Percentiles rank a stretch among this genome's conserved stretches.
Evolutionary conservation across 345 rosid species (phyloP).

Genomic region (Leavenworthia alabamica): DNA sequence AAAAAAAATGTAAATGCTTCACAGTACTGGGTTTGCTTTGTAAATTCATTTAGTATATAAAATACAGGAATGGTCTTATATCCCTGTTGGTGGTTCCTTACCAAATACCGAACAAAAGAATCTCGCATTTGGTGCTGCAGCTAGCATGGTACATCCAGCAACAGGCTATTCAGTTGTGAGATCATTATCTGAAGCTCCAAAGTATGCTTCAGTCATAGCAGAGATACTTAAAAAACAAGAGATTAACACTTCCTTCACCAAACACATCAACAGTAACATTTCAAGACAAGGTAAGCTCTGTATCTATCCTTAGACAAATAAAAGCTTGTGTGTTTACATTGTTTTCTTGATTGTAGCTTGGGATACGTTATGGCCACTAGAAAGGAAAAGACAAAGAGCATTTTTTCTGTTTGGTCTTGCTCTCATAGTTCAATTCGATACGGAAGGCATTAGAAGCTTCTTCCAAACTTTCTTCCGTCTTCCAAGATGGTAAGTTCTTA

Average conservation of each 20-base stretch:
- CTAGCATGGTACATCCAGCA: conserved; percentile 97
- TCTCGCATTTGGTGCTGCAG: conserved; percentile 97
- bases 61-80: conserved; percentile 93
- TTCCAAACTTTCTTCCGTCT: conserved; percentile 77
- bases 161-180: conserved; percentile 98
- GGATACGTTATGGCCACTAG: conserved; percentile 91
- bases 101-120: conserved; percentile 87
- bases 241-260: conserved; percentile 24
- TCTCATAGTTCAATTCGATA: conserved; percentile 75
- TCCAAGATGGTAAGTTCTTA: conserved; percentile 68
- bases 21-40: not conserved
- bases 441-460: conserved; percentile 71
- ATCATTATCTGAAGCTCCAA: conserved; percentile 93
- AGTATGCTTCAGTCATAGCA: conserved; percentile 78
- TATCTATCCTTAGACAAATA: too few relatives aligned
- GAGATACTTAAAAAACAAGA: conserved; percentile 48
- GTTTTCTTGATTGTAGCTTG: conserved; percentile 49
- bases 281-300: conserved; percentile 66
- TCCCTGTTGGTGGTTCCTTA: conserved; percentile 95
- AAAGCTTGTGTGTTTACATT: not conserved
- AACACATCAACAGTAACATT: conserved; percentile 38
- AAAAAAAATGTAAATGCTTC: not conserved
- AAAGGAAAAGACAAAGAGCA: conserved; percentile 90
- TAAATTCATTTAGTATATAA: not conserved
- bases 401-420: conserved; percentile 94